A percentile compares a stretch with the other conserved stretches of the same genome.
Conservation (phyloP, 2,329 filamentous ascomycete species). For the Graphiopsis chlorocephala region DNA sequence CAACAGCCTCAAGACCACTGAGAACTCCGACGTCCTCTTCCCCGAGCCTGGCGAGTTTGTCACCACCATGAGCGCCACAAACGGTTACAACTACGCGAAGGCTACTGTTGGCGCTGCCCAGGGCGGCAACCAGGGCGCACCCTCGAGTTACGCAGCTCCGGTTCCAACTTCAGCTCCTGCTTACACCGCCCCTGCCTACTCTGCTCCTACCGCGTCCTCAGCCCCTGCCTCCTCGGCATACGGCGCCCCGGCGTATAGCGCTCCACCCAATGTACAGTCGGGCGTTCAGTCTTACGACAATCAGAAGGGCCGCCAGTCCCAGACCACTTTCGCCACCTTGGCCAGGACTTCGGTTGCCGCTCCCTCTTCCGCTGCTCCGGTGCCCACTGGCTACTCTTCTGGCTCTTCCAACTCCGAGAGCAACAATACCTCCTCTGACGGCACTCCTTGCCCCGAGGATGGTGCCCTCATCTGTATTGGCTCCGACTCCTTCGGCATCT, state of each 20-base stretch:
- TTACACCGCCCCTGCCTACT: background rate
- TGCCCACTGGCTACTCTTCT: conserved; percentile 13
- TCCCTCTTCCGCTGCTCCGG: conserved; percentile 6
- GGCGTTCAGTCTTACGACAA: background rate
- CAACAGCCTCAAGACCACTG: conserved; percentile 46
- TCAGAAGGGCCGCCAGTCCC: conserved; percentile 2
- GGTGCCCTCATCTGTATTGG: conserved; percentile 46
- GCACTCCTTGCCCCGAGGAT: conserved; percentile 39
- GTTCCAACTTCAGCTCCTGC: conserved; percentile 18
- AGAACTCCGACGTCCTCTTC: conserved; percentile 61
- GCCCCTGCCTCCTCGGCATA: conserved; percentile 18
- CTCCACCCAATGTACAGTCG: background rate
- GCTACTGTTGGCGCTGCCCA: conserved; percentile 23
- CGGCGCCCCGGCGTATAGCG: background rate
- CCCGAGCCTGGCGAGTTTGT: conserved; percentile 63
- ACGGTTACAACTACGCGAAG: conserved; percentile 24
- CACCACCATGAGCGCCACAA: conserved; percentile 37
- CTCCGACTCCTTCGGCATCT: conserved; percentile 42
- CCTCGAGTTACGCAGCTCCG: conserved; percentile 21
- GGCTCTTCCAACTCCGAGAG: background rate
- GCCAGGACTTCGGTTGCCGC: background rate
- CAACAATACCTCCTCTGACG: conserved; percentile 9
- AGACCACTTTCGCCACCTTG: conserved; percentile 11
- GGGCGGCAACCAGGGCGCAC: background rate
- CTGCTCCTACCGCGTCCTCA: conserved; percentile 21